Evolutionary conservation across 75 land plant species (phyloP), one percentile per base, ranked within the genome.

Genomic region (Picea sitchensis): DNA sequence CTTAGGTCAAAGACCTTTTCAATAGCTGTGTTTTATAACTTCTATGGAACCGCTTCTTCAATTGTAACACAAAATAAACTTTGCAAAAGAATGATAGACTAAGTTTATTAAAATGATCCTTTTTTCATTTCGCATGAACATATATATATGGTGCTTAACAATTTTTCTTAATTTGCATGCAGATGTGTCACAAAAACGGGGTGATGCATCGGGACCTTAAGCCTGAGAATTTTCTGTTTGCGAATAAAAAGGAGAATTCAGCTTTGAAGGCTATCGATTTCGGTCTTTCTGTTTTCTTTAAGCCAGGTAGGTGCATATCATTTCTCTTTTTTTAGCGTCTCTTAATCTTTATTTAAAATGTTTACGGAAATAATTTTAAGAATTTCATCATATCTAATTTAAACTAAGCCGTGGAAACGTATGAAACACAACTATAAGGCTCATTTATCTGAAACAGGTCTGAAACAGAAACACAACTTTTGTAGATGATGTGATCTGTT

Each of bases 121-220:
- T 2, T 72, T 2, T n/a, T 9, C 14, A 12, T 34, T 3, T 3
- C 38, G 26, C 31, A 34, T 69, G n/a, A 63, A 21, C 12, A 11
- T 26, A 63, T 23, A 4, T 30, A 31, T 64, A 2, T 30, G 13
- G 21, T 31, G 13, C 11, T 64, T 64, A 31, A 23, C 3, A 3
- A 5, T 9, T 11, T 1, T 51, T 64, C 3, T 64, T 64, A 26
- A 64, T 74, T 73, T 38, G 6, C 4, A 41, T 47, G 65, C 83
- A 76, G 82, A 85, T 90, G 86, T 92, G 95, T 73, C 95, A 92
- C 61, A 80, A 77, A 73, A 81, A 91, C 58, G 95, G 95, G 4
- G 95, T 92, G 5, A 91, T 92, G 75, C 95, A 92, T 78, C 69
- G 95, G 60, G 95, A 92, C 65, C 85, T 92, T 74, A 92, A 92